A percentile compares a stretch with the other conserved stretches of the same genome.
Conservation (phyloP, 306 rosid genomes). For the Vigna trinervia region DNA sequence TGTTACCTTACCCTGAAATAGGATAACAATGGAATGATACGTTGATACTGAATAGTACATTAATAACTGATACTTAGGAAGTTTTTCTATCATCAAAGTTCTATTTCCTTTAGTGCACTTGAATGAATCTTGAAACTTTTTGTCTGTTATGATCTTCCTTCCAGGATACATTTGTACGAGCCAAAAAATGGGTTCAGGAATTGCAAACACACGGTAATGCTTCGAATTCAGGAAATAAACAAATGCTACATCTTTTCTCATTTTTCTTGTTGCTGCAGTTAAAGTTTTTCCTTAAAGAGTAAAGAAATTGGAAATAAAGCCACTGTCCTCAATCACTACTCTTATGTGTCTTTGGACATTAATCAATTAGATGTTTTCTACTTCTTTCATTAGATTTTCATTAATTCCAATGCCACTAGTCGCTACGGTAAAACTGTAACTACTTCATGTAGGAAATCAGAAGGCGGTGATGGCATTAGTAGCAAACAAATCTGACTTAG, state of each 20-base stretch:
- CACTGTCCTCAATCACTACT: slow-evolving; percentile 3
- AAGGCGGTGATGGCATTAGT: slow-evolving; percentile 81
- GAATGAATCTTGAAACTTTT: slow-evolving; percentile 20
- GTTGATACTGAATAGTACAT: slow-evolving; percentile 1
- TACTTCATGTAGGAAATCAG: slow-evolving; percentile 58
- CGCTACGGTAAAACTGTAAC: slow-evolving; percentile 15
- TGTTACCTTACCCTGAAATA: too few species aligned
- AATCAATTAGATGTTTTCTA: slow-evolving; percentile 10
- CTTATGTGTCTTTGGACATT: slow-evolving; percentile 1
- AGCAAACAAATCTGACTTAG: slow-evolving; percentile 82
- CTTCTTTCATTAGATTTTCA: slow-evolving; percentile 10
- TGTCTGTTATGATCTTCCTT: slow-evolving; percentile 9
- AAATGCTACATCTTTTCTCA: background rate
- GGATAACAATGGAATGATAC: too few species aligned
- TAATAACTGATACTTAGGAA: background rate
- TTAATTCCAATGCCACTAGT: slow-evolving; percentile 3
- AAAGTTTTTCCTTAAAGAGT: background rate
- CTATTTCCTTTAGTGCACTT: background rate
- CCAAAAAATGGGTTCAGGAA: slow-evolving; percentile 93
- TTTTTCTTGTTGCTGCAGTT: slow-evolving; percentile 7
- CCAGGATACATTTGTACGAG: slow-evolving; percentile 83
- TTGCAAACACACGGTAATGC: slow-evolving; percentile 78
- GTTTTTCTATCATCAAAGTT: background rate
- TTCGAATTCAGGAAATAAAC: slow-evolving; percentile 3
- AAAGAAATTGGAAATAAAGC: slow-evolving; percentile 1